Evolutionary conservation across 1,284 basidiomycete species (phyloP).

Genomic region (Butyriboletus appendiculatus): DNA sequence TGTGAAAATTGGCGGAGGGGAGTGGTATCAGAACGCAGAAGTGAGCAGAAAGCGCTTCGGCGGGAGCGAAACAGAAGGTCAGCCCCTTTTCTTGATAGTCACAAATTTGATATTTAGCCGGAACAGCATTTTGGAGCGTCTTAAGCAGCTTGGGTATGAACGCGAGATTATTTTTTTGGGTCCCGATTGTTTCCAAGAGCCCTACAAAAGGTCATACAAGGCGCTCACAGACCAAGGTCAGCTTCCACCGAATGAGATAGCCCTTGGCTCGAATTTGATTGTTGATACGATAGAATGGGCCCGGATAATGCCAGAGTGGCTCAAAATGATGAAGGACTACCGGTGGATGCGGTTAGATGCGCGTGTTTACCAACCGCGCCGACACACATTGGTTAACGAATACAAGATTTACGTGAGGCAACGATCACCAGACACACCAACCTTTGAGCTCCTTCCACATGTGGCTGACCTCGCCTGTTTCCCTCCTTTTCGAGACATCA

Average conservation of each 20-base stretch:
- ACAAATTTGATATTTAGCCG: background rate
- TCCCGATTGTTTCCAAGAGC: background rate
- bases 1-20: background rate
- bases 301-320: slow-evolving; percentile 6
- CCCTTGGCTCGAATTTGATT: background rate
- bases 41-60: background rate
- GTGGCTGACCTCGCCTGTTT: slow-evolving; percentile 14
- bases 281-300: slow-evolving; percentile 14
- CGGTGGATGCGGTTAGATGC: background rate
- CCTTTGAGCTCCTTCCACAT: slow-evolving; percentile 14
- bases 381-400: background rate
- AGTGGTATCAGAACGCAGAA: background rate
- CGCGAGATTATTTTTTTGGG: slow-evolving; percentile 5
- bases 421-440: background rate
- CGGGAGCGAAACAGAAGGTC: slow-evolving; percentile 6
- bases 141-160: slow-evolving; percentile 8
- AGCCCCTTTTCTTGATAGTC: background rate
- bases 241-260: background rate
- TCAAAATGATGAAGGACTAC: slow-evolving; percentile 6
- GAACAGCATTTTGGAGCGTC: slow-evolving; percentile 11
- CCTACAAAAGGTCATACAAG: background rate
- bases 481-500: slow-evolving; percentile 12
- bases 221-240: slow-evolving; percentile 7
- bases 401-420: slow-evolving; percentile 7
- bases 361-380: slow-evolving; percentile 9